Evolutionary conservation across 2,329 filamentous ascomycete genomes (phyloP).

Genomic region (Xylaria sp.): DNA sequence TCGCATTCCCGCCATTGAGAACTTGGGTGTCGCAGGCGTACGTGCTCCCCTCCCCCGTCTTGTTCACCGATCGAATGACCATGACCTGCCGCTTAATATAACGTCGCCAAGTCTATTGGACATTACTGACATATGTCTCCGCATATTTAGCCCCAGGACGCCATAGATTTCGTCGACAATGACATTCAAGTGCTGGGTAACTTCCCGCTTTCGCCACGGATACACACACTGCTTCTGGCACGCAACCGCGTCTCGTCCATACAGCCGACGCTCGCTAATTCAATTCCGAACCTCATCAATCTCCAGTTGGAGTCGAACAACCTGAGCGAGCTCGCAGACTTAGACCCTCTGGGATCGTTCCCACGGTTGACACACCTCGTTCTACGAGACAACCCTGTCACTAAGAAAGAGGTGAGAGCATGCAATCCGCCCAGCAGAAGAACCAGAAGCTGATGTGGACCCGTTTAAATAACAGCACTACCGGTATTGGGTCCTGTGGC

Average conservation of each 20-base stretch:
- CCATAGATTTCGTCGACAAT: slow-evolving; percentile 98
- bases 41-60: slow-evolving; percentile 14
- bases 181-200: slow-evolving; percentile 89
- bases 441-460: slow-evolving; percentile 1
- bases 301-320: slow-evolving; percentile 85
- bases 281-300: slow-evolving; percentile 81
- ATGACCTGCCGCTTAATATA: background rate
- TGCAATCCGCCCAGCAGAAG: background rate
- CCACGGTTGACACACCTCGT: slow-evolving; percentile 77
- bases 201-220: slow-evolving; percentile 87
- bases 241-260: slow-evolving; percentile 87
- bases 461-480: slow-evolving; percentile 69
- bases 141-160: slow-evolving; percentile 79
- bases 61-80: background rate
- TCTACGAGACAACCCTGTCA: slow-evolving; percentile 85
- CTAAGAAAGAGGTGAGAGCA: slow-evolving; percentile 79
- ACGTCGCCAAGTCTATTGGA: background rate
- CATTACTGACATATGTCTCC: slow-evolving; percentile 4
- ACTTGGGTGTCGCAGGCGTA: slow-evolving; percentile 92
- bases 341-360: slow-evolving; percentile 79
- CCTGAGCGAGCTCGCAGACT: slow-evolving; percentile 80
- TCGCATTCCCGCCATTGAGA: slow-evolving; percentile 97
- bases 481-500: slow-evolving; percentile 89
- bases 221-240: slow-evolving; percentile 86
- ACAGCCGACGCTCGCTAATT: slow-evolving; percentile 74